Percentiles rank a stretch among this genome's conserved stretches.
These are phyloP conservation scores for Tilletiopsis washingtonensis DNA, from an alignment of 1,284 basidiomycete species.

Conservation along the genomic window DNA sequence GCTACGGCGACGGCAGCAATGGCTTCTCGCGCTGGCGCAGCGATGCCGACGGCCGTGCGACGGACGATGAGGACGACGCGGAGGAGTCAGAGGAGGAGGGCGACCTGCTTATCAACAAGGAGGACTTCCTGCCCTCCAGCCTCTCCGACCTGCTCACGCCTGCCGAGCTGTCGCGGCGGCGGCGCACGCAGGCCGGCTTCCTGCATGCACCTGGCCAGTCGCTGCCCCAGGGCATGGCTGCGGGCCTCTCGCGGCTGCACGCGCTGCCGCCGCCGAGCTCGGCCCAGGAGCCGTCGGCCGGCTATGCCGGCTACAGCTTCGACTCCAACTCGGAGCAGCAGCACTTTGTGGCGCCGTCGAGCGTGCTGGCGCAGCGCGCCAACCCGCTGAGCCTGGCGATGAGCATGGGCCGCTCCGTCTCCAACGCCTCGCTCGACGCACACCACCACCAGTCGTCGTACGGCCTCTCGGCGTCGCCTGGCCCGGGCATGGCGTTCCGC, in stretches of 20 bases:
- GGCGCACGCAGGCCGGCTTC: background rate
- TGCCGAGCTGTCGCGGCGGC: conserved; percentile 24
- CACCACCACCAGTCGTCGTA: background rate
- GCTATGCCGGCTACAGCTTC: too few species aligned
- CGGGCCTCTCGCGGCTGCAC: conserved; percentile 74
- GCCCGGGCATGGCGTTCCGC: background rate
- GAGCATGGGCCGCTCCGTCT: background rate
- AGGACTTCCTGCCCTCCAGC: conserved; percentile 50
- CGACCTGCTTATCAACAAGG: conserved; percentile 49
- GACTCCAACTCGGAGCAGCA: too few species aligned
- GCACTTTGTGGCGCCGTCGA: background rate
- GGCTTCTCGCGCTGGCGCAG: background rate
- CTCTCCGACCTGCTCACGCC: conserved; percentile 44
- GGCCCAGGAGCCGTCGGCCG: too few species aligned
- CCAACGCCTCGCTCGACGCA: conserved; percentile 4
- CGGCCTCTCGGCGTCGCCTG: too few species aligned
- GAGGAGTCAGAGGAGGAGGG: conserved; percentile 13
- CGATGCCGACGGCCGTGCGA: background rate
- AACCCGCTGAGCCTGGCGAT: conserved; percentile 15
- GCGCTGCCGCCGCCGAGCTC: too few species aligned
- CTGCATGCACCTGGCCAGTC: conserved; percentile 71
- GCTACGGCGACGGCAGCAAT: background rate
- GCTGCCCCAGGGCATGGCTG: conserved; percentile 76
- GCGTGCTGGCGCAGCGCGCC: background rate
- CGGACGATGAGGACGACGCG: conserved; percentile 17